Conservation (phyloP, 108 stramenopile species). For the Cyclotella atomus region DNA sequence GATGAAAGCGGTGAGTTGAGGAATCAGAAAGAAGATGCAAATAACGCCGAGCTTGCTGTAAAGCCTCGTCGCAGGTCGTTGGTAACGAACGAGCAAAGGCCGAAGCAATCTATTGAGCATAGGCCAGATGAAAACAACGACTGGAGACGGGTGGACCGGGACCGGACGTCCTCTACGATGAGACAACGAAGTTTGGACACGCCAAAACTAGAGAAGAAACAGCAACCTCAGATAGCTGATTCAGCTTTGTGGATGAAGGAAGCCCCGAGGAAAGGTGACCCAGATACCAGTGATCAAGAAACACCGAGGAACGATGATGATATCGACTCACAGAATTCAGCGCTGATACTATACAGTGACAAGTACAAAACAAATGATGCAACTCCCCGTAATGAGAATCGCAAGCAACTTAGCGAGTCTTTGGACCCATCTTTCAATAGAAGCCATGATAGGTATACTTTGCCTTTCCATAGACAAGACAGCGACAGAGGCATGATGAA, state of each 20-base stretch:
- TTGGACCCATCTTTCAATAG: neutral
- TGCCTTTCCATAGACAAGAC: neutral
- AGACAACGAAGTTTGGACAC: slow-evolving; percentile 3
- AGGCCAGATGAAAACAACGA: too few species aligned
- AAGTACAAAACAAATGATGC: neutral
- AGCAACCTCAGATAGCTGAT: neutral
- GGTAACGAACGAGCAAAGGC: too few species aligned
- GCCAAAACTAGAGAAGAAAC: neutral
- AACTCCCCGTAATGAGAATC: neutral
- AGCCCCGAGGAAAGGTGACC: neutral
- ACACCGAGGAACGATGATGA: neutral
- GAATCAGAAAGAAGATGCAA: neutral
- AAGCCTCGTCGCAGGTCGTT: too few species aligned
- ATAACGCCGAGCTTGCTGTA: too few species aligned
- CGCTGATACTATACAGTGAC: neutral
- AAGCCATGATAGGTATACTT: neutral
- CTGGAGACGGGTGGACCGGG: too few species aligned
- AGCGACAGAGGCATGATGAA: neutral
- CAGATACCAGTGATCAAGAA: neutral
- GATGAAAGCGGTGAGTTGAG: neutral
- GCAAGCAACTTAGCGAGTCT: neutral
- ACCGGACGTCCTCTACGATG: neutral
- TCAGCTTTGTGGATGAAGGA: neutral
- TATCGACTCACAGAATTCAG: neutral
- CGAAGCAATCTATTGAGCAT: too few species aligned